Evolutionary conservation across 2,329 filamentous ascomycete species (phyloP).

Genomic region (Talaromyces sp.): DNA sequence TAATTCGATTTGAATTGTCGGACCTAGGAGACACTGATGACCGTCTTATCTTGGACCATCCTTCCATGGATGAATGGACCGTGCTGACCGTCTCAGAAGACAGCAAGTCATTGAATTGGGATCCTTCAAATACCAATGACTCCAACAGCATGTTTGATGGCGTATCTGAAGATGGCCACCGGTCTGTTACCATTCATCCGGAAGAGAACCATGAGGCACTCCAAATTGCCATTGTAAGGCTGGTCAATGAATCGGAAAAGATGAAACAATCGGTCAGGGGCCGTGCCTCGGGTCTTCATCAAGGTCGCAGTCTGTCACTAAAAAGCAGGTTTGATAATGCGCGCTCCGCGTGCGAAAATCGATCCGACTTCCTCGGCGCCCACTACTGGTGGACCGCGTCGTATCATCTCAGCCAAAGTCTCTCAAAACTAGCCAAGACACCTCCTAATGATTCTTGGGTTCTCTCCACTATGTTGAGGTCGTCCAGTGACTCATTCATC

Average conservation of each 20-base stretch:
- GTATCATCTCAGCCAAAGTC: conserved; percentile 63
- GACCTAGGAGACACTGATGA: conserved; percentile 33
- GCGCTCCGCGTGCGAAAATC: conserved; percentile 69
- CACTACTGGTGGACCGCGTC: conserved; percentile 83
- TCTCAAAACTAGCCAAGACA: conserved; percentile 47
- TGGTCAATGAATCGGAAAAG: conserved; percentile 79
- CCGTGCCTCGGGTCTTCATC: conserved; percentile 5
- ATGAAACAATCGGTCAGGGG: conserved; percentile 50
- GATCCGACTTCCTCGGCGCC: conserved; percentile 77
- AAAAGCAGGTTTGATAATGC: conserved; percentile 56
- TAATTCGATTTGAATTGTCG: conserved; percentile 38
- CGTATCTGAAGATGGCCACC: conserved; percentile 43
- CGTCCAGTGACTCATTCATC: conserved; percentile 37
- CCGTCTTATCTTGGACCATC: conserved; percentile 62
- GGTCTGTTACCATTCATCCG: conserved; percentile 49
- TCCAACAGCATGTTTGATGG: conserved; percentile 55
- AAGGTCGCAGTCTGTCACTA: conserved; percentile 20
- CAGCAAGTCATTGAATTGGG: conserved; percentile 66
- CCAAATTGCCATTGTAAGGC: conserved; percentile 72
- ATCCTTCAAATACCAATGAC: conserved; percentile 58
- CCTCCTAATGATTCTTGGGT: conserved; percentile 63
- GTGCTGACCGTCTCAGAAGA: conserved; percentile 74
- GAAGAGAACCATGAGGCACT: conserved; percentile 78
- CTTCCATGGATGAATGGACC: conserved; percentile 77
- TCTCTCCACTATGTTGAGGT: conserved; percentile 67